Conservation (phyloP, 768 basidiomycete species). For the Coprinopsis sp. region DNA sequence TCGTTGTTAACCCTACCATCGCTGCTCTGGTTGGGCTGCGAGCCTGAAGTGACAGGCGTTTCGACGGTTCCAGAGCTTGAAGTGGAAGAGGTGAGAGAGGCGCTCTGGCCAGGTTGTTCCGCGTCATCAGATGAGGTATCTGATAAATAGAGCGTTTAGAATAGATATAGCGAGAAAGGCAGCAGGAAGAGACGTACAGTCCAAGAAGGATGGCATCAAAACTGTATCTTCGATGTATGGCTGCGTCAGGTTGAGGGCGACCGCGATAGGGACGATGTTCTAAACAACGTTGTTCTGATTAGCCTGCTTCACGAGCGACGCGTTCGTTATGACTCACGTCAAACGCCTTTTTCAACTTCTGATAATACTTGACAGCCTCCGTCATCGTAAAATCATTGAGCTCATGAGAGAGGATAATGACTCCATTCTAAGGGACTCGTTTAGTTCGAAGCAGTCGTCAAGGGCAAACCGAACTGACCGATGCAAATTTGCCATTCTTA, state of each 20-base stretch:
- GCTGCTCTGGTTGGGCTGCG: too few relatives aligned
- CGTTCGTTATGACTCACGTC: conserved; percentile 25
- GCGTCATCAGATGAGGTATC: too few relatives aligned
- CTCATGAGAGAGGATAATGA: conserved; percentile 56
- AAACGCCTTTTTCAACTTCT: conserved; percentile 41
- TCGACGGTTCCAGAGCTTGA: too few relatives aligned
- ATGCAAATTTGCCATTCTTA: conserved; percentile 35
- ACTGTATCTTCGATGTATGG: conserved; percentile 42
- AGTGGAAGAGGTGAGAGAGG: too few relatives aligned
- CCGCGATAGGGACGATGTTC: conserved; percentile 51
- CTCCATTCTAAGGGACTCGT: conserved; percentile 32
- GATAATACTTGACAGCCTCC: conserved; percentile 51
- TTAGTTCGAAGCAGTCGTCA: background rate
- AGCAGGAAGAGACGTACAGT: conserved; percentile 1
- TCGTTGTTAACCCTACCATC: too few relatives aligned
- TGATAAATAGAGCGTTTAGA: background rate
- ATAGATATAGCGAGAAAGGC: background rate
- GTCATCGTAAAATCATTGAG: conserved; percentile 58
- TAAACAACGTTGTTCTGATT: conserved; percentile 9
- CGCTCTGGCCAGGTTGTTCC: too few relatives aligned
- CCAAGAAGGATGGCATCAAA: background rate
- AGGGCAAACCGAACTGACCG: conserved; percentile 16
- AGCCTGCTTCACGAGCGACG: background rate
- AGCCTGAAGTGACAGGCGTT: too few relatives aligned
- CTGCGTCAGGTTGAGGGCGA: conserved; percentile 45